Evolutionary conservation across 2,329 filamentous ascomycete species (phyloP).

Genomic region (Colletotrichum euphorbiae): DNA sequence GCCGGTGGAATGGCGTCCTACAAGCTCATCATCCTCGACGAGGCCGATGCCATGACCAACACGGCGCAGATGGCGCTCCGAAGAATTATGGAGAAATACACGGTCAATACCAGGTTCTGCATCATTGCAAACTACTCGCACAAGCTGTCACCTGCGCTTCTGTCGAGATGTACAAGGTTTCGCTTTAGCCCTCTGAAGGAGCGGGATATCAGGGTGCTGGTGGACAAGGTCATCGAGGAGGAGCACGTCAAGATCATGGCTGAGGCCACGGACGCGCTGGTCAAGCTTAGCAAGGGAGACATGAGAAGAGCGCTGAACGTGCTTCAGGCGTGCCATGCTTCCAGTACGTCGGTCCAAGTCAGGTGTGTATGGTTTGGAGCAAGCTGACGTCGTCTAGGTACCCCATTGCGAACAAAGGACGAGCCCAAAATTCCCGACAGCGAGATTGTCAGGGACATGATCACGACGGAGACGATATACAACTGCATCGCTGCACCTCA

Average conservation of each 20-base stretch:
- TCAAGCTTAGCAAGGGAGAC: constrained; percentile 91
- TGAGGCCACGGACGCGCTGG: constrained; percentile 85
- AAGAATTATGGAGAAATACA: constrained; percentile 99
- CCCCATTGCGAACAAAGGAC: constrained; percentile 72
- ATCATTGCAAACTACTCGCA: constrained; percentile 99
- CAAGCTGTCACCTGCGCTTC: constrained; percentile 91
- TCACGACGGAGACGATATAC: constrained; percentile 95
- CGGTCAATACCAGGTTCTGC: constrained; percentile 96
- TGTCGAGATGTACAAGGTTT: constrained; percentile 95
- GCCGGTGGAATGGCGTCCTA: constrained; percentile 73
- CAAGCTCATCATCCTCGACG: constrained; percentile 97
- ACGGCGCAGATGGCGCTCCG: constrained; percentile 97
- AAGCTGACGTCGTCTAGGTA: constrained; percentile 59
- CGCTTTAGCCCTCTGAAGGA: constrained; percentile 95
- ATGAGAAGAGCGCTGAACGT: constrained; percentile 97
- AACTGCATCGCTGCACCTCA: constrained; percentile 97
- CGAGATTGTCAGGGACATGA: constrained; percentile 77
- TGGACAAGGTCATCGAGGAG: constrained; percentile 90
- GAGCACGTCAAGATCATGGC: constrained; percentile 86
- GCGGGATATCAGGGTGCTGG: constrained; percentile 82
- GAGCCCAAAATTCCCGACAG: constrained; percentile 70
- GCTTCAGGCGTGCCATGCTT: constrained; percentile 94
- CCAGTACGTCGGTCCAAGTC: constrained; percentile 67
- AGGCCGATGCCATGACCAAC: constrained; percentile 99
- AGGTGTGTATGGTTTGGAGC: constrained; percentile 41